phyloP scores from a whole-genome alignment of 1,284 basidiomycete species.

The Malassezia psittaci region DNA sequence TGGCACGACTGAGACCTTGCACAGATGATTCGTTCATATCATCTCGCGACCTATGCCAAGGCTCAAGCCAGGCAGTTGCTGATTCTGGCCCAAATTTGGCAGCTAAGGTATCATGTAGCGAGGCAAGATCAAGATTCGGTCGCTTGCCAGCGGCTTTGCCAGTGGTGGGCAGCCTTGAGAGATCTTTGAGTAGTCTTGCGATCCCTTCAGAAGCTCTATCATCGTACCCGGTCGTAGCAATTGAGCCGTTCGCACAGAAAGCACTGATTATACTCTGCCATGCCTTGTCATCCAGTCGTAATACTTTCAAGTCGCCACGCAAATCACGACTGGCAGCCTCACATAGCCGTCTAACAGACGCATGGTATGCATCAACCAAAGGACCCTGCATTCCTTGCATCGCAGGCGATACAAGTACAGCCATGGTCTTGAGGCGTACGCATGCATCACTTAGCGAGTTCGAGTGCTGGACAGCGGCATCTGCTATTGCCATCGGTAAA shows the following conservation, averaged over 20 bases:
- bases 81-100: constrained; percentile 7
- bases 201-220: neutral
- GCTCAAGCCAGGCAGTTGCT: neutral
- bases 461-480: constrained; percentile 4
- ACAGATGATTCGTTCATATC: neutral
- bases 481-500: constrained; percentile 17
- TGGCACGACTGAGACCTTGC: neutral
- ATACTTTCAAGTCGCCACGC: neutral
- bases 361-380: neutral
- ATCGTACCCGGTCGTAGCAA: neutral
- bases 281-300: neutral
- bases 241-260: neutral
- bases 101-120: neutral
- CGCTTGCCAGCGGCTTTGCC: neutral
- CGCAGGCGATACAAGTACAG: constrained; percentile 9
- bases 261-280: constrained; percentile 11
- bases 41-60: constrained; percentile 1
- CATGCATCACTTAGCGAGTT: neutral
- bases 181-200: constrained; percentile 12
- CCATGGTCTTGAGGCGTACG: constrained; percentile 9
- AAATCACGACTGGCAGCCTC: constrained; percentile 13
- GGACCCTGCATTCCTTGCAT: constrained; percentile 5
- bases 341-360: constrained; percentile 11
- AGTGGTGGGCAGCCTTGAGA: neutral
- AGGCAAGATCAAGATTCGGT: neutral